Conservation (phyloP, 2,329 filamentous ascomycete genomes). For the Passalora sequoiae region DNA sequence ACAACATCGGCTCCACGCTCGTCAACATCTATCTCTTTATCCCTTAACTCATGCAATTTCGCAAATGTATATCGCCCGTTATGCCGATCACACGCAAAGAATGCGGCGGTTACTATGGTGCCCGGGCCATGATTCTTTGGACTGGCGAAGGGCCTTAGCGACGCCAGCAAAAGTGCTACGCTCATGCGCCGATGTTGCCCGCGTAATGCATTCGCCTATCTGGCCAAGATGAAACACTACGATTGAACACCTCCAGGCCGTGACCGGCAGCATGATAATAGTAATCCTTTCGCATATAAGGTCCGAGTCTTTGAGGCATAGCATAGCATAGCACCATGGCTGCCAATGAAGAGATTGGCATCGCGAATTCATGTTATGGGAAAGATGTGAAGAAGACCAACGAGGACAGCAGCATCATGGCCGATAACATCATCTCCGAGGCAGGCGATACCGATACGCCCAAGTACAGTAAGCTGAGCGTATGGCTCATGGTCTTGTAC, state of each 20-base stretch:
- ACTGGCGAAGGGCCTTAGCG: too few species aligned
- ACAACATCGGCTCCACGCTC: too few species aligned
- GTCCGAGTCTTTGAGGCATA: background rate
- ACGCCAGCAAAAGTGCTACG: background rate
- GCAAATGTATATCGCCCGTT: too few species aligned
- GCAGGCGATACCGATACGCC: constrained; percentile 4
- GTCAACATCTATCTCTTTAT: too few species aligned
- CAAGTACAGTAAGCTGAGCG: constrained; percentile 26
- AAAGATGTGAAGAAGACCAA: background rate
- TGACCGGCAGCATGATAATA: background rate
- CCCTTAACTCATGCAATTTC: too few species aligned
- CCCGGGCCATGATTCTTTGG: too few species aligned
- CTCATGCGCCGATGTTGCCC: constrained; percentile 1
- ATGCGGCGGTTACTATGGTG: too few species aligned
- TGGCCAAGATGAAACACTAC: background rate
- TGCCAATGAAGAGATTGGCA: background rate
- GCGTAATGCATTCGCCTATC: constrained; percentile 4
- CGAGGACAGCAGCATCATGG: background rate
- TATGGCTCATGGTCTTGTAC: constrained; percentile 34
- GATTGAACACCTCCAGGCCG: background rate
- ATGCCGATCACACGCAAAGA: too few species aligned
- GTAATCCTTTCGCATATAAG: background rate
- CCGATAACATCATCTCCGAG: constrained; percentile 2
- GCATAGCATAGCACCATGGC: background rate
- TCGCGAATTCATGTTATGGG: background rate